Evolutionary conservation across 345 rosid species (phyloP).

Genomic region (Lepidium aucheri): DNA sequence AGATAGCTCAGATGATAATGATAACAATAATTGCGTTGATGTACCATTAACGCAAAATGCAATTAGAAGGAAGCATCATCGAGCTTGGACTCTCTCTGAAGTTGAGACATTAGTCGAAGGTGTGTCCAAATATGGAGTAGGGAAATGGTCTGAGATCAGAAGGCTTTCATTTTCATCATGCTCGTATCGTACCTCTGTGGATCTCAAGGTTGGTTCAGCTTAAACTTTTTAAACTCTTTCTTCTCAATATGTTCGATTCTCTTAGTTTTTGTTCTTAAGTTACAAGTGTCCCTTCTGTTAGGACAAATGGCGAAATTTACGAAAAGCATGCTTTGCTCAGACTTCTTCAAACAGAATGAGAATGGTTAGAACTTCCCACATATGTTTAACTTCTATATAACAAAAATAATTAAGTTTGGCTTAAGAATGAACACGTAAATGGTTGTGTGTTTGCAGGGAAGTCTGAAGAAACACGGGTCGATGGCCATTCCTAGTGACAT

Average conservation of each 20-base stretch:
- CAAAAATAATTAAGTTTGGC: background rate
- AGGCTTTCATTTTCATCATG: constrained; percentile 65
- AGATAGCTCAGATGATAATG: constrained; percentile 42
- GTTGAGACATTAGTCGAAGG: constrained; percentile 81
- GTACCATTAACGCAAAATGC: constrained; percentile 51
- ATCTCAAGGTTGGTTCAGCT: constrained; percentile 64
- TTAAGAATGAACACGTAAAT: background rate
- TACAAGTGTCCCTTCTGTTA: constrained; percentile 15
- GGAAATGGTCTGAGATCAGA: constrained; percentile 95
- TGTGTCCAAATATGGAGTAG: constrained; percentile 81
- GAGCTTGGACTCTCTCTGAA: constrained; percentile 91
- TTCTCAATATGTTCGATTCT: background rate
- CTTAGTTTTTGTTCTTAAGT: background rate
- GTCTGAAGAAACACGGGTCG: constrained; percentile 51
- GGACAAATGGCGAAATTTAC: constrained; percentile 97
- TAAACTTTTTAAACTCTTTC: background rate
- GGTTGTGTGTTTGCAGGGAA: constrained; percentile 34
- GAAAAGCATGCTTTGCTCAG: constrained; percentile 71
- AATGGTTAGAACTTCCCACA: constrained; percentile 35
- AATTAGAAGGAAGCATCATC: constrained; percentile 78
- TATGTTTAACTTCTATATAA: background rate
- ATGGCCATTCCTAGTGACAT: constrained; percentile 59
- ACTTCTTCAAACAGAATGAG: constrained; percentile 51
- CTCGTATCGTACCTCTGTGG: constrained; percentile 77
- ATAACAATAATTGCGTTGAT: constrained; percentile 6